Evolutionary conservation across 2,329 filamentous ascomycete species (phyloP).

Genomic region (Chaetomium strumarium): DNA sequence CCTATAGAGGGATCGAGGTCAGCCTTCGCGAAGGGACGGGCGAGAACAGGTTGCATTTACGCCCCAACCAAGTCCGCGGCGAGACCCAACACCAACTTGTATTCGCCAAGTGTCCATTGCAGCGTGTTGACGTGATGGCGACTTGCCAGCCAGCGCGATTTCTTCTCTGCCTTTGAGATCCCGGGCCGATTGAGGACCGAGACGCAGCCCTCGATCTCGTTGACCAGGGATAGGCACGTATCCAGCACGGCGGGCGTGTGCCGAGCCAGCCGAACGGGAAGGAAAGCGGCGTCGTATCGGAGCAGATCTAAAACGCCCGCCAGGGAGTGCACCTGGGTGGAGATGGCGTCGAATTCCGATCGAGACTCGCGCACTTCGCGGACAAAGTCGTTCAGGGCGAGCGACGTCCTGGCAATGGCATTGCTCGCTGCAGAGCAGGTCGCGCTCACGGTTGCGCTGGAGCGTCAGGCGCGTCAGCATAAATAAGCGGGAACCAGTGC

Average conservation of each 20-base stretch:
- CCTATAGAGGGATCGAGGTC: slow-evolving; percentile 5
- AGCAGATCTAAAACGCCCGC: slow-evolving; percentile 35
- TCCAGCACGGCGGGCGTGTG: slow-evolving; percentile 33
- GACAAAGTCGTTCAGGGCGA: slow-evolving; percentile 32
- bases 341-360: slow-evolving; percentile 34
- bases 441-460: slow-evolving; percentile 32
- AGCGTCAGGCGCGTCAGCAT: not conserved
- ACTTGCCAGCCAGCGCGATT: slow-evolving; percentile 33
- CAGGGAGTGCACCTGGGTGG: slow-evolving; percentile 38
- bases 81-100: slow-evolving; percentile 35
- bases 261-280: slow-evolving; percentile 33
- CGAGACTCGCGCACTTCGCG: slow-evolving; percentile 38
- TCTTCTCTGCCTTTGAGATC: slow-evolving; percentile 33
- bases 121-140: slow-evolving; percentile 30
- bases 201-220: slow-evolving; percentile 32
- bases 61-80: slow-evolving; percentile 37
- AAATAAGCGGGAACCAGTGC: not conserved
- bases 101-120: slow-evolving; percentile 33
- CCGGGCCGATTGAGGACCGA: slow-evolving; percentile 28
- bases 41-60: slow-evolving; percentile 23
- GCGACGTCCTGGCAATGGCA: slow-evolving; percentile 31
- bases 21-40: not conserved
- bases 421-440: slow-evolving; percentile 34
- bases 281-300: slow-evolving; percentile 33
- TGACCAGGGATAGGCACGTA: slow-evolving; percentile 33